phyloP scores from a whole-genome alignment of 2,329 filamentous ascomycete species.

The Fusarium neocosmosporiellum region DNA sequence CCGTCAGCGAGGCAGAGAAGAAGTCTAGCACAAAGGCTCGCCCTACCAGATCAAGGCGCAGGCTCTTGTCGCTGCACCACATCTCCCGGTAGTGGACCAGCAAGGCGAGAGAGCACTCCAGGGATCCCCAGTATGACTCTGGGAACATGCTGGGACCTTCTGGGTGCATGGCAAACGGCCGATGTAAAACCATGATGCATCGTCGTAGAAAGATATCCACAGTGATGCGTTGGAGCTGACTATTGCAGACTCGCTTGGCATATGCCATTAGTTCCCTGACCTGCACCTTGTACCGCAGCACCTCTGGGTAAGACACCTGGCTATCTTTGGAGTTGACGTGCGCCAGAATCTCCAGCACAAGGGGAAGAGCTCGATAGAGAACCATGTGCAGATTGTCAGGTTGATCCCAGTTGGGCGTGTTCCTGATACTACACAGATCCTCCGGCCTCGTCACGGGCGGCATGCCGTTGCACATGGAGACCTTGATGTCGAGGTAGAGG shows the following conservation, averaged over 20 bases:
- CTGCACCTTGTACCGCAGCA: slow-evolving; percentile 47
- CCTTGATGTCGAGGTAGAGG: slow-evolving; percentile 50
- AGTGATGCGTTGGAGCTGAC: slow-evolving; percentile 47
- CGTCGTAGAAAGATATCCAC: slow-evolving; percentile 50
- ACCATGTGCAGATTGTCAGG: slow-evolving; percentile 48
- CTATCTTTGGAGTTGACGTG: slow-evolving; percentile 48
- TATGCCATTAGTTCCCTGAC: slow-evolving; percentile 49
- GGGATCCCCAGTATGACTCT: slow-evolving; percentile 51
- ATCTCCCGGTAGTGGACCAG: slow-evolving; percentile 51
- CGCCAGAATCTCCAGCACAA: slow-evolving; percentile 45
- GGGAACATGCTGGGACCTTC: slow-evolving; percentile 48
- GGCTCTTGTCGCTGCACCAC: slow-evolving; percentile 43
- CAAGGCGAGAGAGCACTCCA: slow-evolving; percentile 51
- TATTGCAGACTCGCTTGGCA: slow-evolving; percentile 44
- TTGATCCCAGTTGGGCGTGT: slow-evolving; percentile 42
- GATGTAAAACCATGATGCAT: slow-evolving; percentile 51
- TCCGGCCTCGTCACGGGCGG: slow-evolving; percentile 48
- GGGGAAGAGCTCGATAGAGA: slow-evolving; percentile 47
- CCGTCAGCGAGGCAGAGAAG: slow-evolving; percentile 50
- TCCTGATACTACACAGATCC: slow-evolving; percentile 43
- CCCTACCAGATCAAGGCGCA: slow-evolving; percentile 47
- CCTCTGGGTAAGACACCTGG: slow-evolving; percentile 48
- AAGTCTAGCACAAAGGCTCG: slow-evolving; percentile 51
- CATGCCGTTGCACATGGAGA: slow-evolving; percentile 51
- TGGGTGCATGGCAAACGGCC: slow-evolving; percentile 49